phyloP scores from a whole-genome alignment of 208 protist species.

The Trypanosoma boissoni region DNA sequence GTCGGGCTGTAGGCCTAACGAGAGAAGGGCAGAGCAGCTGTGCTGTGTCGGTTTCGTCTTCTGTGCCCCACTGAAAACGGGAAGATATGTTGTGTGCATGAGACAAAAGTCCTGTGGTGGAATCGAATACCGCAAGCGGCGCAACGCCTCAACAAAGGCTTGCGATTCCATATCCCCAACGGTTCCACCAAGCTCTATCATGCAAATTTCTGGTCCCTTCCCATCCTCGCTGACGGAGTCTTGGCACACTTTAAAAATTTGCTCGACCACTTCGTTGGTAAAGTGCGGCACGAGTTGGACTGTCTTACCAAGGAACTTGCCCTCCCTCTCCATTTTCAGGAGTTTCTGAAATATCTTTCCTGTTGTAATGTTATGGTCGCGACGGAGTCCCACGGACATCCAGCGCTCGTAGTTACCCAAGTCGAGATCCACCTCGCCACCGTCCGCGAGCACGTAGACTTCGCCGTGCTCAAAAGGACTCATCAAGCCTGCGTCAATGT shows the following conservation, averaged over 20 bases:
- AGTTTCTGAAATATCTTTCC: slow-evolving; percentile 98
- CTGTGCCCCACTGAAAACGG: slow-evolving; percentile 94
- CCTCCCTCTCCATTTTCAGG: slow-evolving; percentile 95
- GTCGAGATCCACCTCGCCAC: slow-evolving; percentile 96
- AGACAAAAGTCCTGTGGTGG: slow-evolving; percentile 83
- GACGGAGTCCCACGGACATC: slow-evolving; percentile 92
- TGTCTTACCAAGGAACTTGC: slow-evolving; percentile 99
- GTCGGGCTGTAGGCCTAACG: slow-evolving; percentile 97
- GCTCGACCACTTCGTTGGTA: slow-evolving; percentile 90
- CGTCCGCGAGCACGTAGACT: slow-evolving; percentile 99
- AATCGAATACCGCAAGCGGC: slow-evolving; percentile 83
- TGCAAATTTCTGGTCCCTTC: slow-evolving; percentile 92
- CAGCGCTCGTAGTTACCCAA: slow-evolving; percentile 99
- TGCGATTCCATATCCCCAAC: slow-evolving; percentile 99
- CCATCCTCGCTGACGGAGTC: slow-evolving; percentile 75
- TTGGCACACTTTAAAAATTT: slow-evolving; percentile 87
- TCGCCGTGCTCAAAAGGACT: slow-evolving; percentile 98
- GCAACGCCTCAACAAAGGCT: slow-evolving; percentile 98
- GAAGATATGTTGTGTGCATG: slow-evolving; percentile 88
- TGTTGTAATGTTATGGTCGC: slow-evolving; percentile 99
- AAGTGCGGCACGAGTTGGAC: slow-evolving; percentile 98
- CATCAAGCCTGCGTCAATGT: slow-evolving; percentile 94
- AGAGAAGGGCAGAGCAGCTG: slow-evolving; percentile 93
- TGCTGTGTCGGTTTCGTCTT: slow-evolving; percentile 99
- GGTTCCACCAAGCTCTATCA: slow-evolving; percentile 98